Evolutionary conservation across 129 eudicot species (phyloP).

Genomic region (Deinandra increscens): DNA sequence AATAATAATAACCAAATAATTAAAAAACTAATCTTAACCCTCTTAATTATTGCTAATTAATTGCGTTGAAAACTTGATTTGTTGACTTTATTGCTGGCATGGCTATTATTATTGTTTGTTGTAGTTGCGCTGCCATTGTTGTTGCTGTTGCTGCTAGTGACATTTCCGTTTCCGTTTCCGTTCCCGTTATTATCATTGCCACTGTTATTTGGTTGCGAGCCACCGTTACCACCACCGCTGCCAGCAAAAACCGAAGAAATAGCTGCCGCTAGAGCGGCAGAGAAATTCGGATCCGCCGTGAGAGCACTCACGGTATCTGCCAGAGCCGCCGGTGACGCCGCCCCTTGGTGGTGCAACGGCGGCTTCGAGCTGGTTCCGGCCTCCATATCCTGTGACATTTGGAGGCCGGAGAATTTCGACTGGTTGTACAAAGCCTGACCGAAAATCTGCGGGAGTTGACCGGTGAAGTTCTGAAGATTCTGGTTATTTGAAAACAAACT

Average conservation of each 20-base stretch:
- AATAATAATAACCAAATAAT: slow-evolving; percentile 14
- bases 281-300: slow-evolving; percentile 70
- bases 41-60: slow-evolving; percentile 26
- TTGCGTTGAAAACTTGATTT: slow-evolving; percentile 46
- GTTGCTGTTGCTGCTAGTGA: slow-evolving; percentile 39
- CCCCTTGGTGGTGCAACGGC: slow-evolving; percentile 35
- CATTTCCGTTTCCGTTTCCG: slow-evolving; percentile 27
- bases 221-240: slow-evolving; percentile 13
- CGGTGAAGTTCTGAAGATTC: slow-evolving; percentile 32
- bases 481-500: slow-evolving; percentile 29
- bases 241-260: slow-evolving; percentile 55
- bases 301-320: slow-evolving; percentile 73
- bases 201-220: slow-evolving; percentile 10
- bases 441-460: slow-evolving; percentile 37
- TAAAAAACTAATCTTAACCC: slow-evolving; percentile 13
- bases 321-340: slow-evolving; percentile 49
- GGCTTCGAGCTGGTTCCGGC: slow-evolving; percentile 24
- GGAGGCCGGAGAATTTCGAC: slow-evolving; percentile 62
- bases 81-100: slow-evolving; percentile 49
- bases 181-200: slow-evolving; percentile 17
- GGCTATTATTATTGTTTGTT: slow-evolving; percentile 51
- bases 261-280: slow-evolving; percentile 67
- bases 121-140: slow-evolving; percentile 47
- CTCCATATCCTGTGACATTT: slow-evolving; percentile 45
- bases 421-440: slow-evolving; percentile 44